Base-by-base conservation (phyloP, 441 rosid genomes). In the Gossypium gossypioides region DNA sequence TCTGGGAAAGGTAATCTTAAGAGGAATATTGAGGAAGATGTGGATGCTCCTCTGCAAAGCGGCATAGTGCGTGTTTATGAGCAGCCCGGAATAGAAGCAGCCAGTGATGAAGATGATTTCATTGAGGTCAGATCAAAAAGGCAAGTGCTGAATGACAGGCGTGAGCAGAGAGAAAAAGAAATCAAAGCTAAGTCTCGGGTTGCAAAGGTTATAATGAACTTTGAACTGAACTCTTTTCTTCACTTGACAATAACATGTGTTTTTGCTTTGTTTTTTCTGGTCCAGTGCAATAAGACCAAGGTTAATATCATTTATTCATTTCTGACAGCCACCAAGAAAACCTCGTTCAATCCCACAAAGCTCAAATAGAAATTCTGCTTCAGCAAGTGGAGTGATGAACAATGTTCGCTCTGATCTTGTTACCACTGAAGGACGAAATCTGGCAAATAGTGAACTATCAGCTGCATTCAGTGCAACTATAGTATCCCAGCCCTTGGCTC, bases 121-220 rank as follows among this genome's bases (percentile, higher is more conserved):
- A 96, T 92, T 78, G 92, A 96, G 85, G 99, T 96, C 57, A 91
- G 95, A 77, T 96, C 99, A 68, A 96, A 92, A 86, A 90, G 94
- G 88, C 97, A 96, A 86, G 89, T 96, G 97, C 84, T 96, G 80
- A 92, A 91, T 77, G 95, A 96, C 81, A 89, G 92, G 25, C 96
- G 98, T 72, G 99, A 91, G 79, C 97, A 92, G 84, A 90, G 92
- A 79, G 97, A 96, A 80, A 96, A 96, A 77, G 96, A 92, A 85
- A 89, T 84, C 80, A 96, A 88, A 82, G 98, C 93, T 46, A 96
- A 88, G 78, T 91, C 96, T 56, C 87, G 86, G 74, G 81, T 82
- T 29, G 59, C 88, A 27, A 92, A 96, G 99, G 99, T 96, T 79
- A 52, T 77, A 40, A 58, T 80, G 52, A 72, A 65, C 63, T 63